Evolutionary conservation across 1,284 basidiomycete genomes (phyloP).

Genomic region (Gomphus bonarii): DNA sequence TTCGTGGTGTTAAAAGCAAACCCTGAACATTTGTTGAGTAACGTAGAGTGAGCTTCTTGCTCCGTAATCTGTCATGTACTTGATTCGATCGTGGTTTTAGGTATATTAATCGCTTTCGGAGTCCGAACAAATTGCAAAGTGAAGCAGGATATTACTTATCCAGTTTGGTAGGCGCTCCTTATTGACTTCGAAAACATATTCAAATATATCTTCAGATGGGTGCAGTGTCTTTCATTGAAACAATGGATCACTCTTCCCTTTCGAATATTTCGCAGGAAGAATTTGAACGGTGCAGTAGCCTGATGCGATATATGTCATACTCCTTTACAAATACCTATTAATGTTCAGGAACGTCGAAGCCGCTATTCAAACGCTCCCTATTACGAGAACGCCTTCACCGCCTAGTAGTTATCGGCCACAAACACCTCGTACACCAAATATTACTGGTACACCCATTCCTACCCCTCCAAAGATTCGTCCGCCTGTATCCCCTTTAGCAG

Average conservation of each 20-base stretch:
- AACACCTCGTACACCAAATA: constrained; percentile 14
- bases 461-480: constrained; percentile 16
- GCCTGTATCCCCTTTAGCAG: constrained; percentile 42
- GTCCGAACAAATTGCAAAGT: constrained; percentile 81
- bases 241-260: constrained; percentile 90
- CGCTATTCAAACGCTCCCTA: constrained; percentile 70
- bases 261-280: constrained; percentile 90
- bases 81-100: constrained; percentile 28
- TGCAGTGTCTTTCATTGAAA: constrained; percentile 91
- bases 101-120: constrained; percentile 93
- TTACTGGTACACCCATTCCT: constrained; percentile 15
- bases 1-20: constrained; percentile 91
- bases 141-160: constrained; percentile 98
- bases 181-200: neutral
- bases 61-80: neutral
- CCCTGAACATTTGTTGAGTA: constrained; percentile 87
- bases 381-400: constrained; percentile 28
- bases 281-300: constrained; percentile 62
- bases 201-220: constrained; percentile 49
- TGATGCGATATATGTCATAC: neutral
- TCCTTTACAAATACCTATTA: neutral
- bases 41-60: constrained; percentile 67
- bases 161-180: constrained; percentile 58
- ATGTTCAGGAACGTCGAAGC: constrained; percentile 65
- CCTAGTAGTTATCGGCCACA: constrained; percentile 18